Conservation (phyloP, 768 basidiomycete genomes). For the Auricularia auricula-judae region DNA sequence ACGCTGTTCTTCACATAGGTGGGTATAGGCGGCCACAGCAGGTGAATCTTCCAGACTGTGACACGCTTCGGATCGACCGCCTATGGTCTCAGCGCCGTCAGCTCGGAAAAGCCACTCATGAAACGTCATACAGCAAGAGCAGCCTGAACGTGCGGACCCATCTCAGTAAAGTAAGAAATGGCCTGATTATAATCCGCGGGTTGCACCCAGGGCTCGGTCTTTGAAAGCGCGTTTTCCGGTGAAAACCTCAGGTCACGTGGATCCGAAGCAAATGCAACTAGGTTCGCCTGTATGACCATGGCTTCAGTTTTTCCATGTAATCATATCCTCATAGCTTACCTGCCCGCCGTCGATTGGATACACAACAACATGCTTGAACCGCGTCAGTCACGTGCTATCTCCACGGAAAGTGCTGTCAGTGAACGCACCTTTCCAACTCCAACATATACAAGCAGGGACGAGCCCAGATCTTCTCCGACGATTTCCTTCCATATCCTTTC, state of each 20-base stretch:
- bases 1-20: not conserved
- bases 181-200: not conserved
- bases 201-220: not conserved
- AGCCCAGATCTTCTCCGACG: not conserved
- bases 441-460: not conserved
- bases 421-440: not conserved
- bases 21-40: not conserved
- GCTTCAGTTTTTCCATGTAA: not conserved
- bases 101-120: not conserved
- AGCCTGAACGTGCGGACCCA: not conserved
- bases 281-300: not conserved
- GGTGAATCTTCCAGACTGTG: not conserved
- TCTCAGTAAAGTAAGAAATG: not conserved
- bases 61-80: not conserved
- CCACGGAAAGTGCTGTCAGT: not conserved
- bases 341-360: not conserved
- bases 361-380: not conserved
- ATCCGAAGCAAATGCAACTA: not conserved
- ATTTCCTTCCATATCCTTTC: not conserved
- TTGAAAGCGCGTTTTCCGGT: not conserved
- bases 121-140: not conserved
- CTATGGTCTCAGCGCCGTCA: not conserved
- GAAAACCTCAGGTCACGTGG: not conserved
- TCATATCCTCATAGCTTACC: not conserved
- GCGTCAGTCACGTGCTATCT: not conserved